Conservation (phyloP, 192 early-diverging fungal genomes). For the Umbelopsis sp. region DNA sequence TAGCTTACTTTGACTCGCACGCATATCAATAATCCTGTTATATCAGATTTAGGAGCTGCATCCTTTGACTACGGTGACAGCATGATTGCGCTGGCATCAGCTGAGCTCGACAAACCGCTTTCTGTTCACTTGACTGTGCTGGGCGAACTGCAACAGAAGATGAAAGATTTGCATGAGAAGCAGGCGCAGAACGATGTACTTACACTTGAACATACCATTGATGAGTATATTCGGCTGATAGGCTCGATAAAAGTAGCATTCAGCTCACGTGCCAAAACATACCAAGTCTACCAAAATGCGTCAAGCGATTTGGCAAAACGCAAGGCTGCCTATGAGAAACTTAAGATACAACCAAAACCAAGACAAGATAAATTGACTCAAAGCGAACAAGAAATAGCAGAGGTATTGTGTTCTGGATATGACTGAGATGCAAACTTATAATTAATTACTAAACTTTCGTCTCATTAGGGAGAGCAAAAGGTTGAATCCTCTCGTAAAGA, state of each 20-base stretch:
- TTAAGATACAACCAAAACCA: conserved; percentile 46
- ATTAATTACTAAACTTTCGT: conserved; percentile 25
- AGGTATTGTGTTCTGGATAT: conserved; percentile 41
- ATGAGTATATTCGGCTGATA: conserved; percentile 90
- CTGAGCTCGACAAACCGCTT: conserved; percentile 71
- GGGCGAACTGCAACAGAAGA: conserved; percentile 78
- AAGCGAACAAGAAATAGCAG: conserved; percentile 49
- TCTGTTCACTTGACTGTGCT: conserved; percentile 70
- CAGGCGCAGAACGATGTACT: conserved; percentile 79
- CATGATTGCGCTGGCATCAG: conserved; percentile 70
- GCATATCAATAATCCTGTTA: not conserved
- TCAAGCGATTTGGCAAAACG: conserved; percentile 74
- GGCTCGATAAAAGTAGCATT: conserved; percentile 83
- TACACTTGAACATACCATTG: conserved; percentile 76
- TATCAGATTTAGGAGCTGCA: conserved; percentile 64
- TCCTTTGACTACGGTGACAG: conserved; percentile 82
- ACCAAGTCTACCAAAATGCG: conserved; percentile 69
- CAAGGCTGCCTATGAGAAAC: conserved; percentile 64
- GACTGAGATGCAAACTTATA: conserved; percentile 34
- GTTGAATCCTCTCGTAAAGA: conserved; percentile 59
- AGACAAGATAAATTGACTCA: conserved; percentile 55
- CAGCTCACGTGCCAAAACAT: conserved; percentile 68
- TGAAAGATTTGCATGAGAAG: conserved; percentile 76
- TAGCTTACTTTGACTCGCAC: not conserved
- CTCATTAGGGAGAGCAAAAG: conserved; percentile 43